A percentile compares a stretch with the other conserved stretches of the same genome.
phyloP scores from a whole-genome alignment of 345 rosid genomes.

The Corchorus olitorius region DNA sequence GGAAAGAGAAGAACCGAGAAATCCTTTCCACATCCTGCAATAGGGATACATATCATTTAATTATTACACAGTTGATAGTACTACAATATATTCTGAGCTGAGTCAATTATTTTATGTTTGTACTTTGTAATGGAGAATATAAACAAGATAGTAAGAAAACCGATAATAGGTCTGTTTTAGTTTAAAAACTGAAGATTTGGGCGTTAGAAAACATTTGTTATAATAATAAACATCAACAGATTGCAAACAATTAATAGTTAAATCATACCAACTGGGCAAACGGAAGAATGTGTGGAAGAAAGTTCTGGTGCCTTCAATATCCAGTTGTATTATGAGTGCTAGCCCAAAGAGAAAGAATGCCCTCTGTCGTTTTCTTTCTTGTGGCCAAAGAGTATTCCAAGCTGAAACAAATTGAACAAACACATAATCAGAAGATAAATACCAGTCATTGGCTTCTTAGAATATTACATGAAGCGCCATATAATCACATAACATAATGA shows the following conservation, averaged over 20 bases:
- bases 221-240: background rate
- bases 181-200: conserved; percentile 2
- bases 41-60: conserved; percentile 1
- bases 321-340: conserved; percentile 83
- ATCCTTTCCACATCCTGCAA: conserved; percentile 95
- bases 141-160: too few species aligned
- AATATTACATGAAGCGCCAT: conserved; percentile 24
- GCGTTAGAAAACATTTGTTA: background rate
- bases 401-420: conserved; percentile 45
- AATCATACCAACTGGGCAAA: conserved; percentile 77
- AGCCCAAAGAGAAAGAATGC: conserved; percentile 93
- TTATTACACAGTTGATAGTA: background rate
- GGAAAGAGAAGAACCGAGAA: conserved; percentile 85
- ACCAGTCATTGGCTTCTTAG: background rate
- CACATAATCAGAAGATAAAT: conserved; percentile 5
- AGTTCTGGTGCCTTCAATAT: conserved; percentile 74
- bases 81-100: background rate
- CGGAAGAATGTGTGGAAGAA: conserved; percentile 87
- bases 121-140: too few species aligned
- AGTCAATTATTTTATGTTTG: background rate
- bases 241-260: background rate
- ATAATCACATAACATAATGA: background rate
- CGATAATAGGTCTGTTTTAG: background rate
- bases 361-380: conserved; percentile 92
- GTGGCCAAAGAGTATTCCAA: conserved; percentile 96